Percentiles rank a stretch among this genome's conserved stretches.
phyloP scores from a whole-genome alignment of 1,139 yeast species.

The Suhomyces terraborum region DNA sequence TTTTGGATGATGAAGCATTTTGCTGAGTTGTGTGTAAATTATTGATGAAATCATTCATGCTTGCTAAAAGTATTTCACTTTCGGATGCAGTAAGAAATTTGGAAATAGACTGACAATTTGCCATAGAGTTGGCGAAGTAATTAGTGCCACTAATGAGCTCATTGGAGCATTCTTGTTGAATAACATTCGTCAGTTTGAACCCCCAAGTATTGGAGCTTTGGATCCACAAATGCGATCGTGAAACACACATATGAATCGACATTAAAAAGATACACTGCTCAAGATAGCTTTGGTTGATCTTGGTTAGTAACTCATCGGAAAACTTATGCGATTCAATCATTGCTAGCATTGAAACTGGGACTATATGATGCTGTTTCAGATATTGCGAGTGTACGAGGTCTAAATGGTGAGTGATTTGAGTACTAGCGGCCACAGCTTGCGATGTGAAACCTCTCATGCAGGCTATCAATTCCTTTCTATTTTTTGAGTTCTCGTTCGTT shows the following conservation, averaged over 20 bases:
- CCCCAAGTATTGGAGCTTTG: slow-evolving; percentile 23
- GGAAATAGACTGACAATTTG: slow-evolving; percentile 21
- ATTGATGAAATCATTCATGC: slow-evolving; percentile 20
- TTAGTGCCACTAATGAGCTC: slow-evolving; percentile 23
- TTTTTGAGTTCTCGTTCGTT: slow-evolving; percentile 20
- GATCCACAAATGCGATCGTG: slow-evolving; percentile 33
- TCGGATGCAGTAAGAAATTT: slow-evolving; percentile 19
- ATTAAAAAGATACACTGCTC: slow-evolving; percentile 33
- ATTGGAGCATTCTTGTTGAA: slow-evolving; percentile 30
- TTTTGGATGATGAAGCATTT: slow-evolving; percentile 11
- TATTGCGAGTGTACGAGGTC: slow-evolving; percentile 30
- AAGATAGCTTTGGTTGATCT: slow-evolving; percentile 26
- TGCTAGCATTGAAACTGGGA: slow-evolving; percentile 25
- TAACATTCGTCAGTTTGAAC: slow-evolving; percentile 26
- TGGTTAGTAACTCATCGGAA: slow-evolving; percentile 17
- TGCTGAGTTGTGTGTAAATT: slow-evolving; percentile 17
- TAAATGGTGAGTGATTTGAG: slow-evolving; percentile 19
- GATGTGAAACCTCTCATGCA: slow-evolving; percentile 25
- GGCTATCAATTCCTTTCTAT: slow-evolving; percentile 24
- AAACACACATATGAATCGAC: slow-evolving; percentile 30
- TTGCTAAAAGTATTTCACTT: slow-evolving; percentile 12
- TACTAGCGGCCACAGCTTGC: slow-evolving; percentile 15
- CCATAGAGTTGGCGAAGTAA: slow-evolving; percentile 32
- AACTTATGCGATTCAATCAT: slow-evolving; percentile 27
- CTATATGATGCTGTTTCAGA: slow-evolving; percentile 19